phyloP scores from a whole-genome alignment of 2,329 filamentous ascomycete species.

The Didymella glomerata region DNA sequence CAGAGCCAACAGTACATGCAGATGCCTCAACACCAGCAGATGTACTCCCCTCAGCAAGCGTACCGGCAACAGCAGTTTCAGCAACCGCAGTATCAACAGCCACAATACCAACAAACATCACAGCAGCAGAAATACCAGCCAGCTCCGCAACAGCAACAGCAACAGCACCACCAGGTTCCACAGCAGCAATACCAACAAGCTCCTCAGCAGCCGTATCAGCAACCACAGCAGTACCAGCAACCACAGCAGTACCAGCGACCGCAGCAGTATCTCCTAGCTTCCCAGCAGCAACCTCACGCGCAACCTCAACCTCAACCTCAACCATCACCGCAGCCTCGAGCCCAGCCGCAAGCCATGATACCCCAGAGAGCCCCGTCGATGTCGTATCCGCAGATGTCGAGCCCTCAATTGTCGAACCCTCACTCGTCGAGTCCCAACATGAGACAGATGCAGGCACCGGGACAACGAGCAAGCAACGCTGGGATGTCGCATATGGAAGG shows the following conservation, averaged over 20 bases:
- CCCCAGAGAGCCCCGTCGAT: conserved; percentile 33
- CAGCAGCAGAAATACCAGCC: conserved; percentile 13
- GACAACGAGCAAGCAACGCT: conserved; percentile 33
- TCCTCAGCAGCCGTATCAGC: conserved; percentile 29
- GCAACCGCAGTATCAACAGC: conserved; percentile 24
- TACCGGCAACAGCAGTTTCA: conserved; percentile 6
- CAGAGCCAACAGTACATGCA: conserved; percentile 39
- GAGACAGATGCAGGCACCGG: conserved; percentile 40
- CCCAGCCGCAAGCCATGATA: conserved; percentile 43
- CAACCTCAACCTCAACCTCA: conserved; percentile 9
- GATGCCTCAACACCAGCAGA: conserved; percentile 24
- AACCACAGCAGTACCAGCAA: conserved; percentile 19
- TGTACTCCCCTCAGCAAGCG: conserved; percentile 13
- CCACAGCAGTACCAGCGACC: conserved; percentile 24
- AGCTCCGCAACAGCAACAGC: conserved; percentile 15
- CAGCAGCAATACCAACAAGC: conserved; percentile 28
- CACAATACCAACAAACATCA: conserved; percentile 3
- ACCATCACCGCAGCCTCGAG: conserved; percentile 1
- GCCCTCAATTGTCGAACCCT: conserved; percentile 37
- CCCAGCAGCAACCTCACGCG: conserved; percentile 32
- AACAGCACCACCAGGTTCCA: conserved; percentile 13
- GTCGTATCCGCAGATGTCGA: conserved; percentile 40
- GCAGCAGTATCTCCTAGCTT: conserved; percentile 30
- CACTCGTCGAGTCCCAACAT: conserved; percentile 35
- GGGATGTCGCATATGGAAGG: conserved; percentile 29